phyloP scores from a whole-genome alignment of 1,139 yeast genomes.

The Hemisphaericaspora lyxosophila region DNA sequence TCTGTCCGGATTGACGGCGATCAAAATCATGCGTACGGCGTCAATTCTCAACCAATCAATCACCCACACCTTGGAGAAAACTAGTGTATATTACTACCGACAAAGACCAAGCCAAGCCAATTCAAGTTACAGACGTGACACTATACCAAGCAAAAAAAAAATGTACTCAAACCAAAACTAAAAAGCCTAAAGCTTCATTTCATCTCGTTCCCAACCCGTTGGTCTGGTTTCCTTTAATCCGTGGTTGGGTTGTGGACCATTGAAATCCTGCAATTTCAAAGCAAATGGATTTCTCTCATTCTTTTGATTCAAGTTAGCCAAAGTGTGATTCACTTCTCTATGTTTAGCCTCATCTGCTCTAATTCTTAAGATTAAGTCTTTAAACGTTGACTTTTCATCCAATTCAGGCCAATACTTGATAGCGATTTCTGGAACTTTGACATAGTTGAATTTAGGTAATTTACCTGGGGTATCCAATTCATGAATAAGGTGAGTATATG shows the following conservation, averaged over 20 bases:
- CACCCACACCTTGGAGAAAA: too few relatives aligned
- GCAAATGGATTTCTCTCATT: conserved; percentile 71
- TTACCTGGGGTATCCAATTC: conserved; percentile 54
- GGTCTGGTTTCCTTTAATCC: conserved; percentile 50
- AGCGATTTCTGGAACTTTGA: conserved; percentile 57
- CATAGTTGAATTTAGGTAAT: conserved; percentile 47
- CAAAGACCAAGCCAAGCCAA: too few relatives aligned
- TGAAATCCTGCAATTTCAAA: conserved; percentile 34
- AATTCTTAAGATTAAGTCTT: conserved; percentile 58
- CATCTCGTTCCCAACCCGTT: conserved; percentile 66
- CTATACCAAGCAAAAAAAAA: too few relatives aligned
- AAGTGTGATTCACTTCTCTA: conserved; percentile 74
- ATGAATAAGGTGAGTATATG: conserved; percentile 61
- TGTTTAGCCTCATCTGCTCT: conserved; percentile 72
- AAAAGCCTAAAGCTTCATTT: conserved; percentile 22
- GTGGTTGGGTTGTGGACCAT: conserved; percentile 54
- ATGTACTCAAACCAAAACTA: too few relatives aligned
- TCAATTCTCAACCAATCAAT: too few relatives aligned
- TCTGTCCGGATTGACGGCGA: too few relatives aligned
- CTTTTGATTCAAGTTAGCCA: conserved; percentile 59
- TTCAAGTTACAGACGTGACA: too few relatives aligned
- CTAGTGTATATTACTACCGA: too few relatives aligned
- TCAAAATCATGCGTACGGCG: too few relatives aligned
- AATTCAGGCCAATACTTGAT: conserved; percentile 61
- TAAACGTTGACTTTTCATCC: conserved; percentile 49